Evolutionary conservation across 75 land plant genomes (phyloP), one percentile per base, ranked within the genome.

Genomic region (Chamaecyparis obtusa): DNA sequence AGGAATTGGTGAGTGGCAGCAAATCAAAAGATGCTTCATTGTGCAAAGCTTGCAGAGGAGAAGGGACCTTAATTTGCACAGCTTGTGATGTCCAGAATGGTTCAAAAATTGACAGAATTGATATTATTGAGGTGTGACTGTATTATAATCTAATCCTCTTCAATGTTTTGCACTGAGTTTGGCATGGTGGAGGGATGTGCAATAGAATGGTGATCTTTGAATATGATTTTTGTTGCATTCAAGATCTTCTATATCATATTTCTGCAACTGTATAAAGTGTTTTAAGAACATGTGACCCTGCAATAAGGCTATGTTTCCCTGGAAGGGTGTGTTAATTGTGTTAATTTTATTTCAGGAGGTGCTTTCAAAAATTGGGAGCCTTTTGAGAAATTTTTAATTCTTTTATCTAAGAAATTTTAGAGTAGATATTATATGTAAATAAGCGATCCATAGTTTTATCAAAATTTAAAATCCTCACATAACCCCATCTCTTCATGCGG

Each of bases 11-110:
- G 55, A 51, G 2, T n/a, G 76, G 33, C 9, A 75, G 74, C 71
- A 83, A 67, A 43, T 56, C 71, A 32, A 44, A 80, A 43, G 60
- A 55, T 27, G 37, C 51, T 30, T 79, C 48, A 13, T n/a, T 72
- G 13, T 92, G 92, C 85, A 92, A 90, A 84, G 88, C 93, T 30
- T 92, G 93, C 83, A 92, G 88, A 88, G 93, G 93, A 54, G 44
- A 86, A 64, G 84, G 92, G 24, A 90, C 54, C 60, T 44, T 90
- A 49, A 81, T 35, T 39, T 91, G 91, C 64, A 67, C 32, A 84
- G 17, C 71, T 83, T 91, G 91, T 85, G 87, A 55, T 56, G 35
- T n/a, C n/a, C 32, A 85, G 43, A 67, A 85, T 36, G 87, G 78
- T 72, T 86, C 83, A 86, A 80, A 21, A 43, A n/a, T 33, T 72